Base-by-base conservation (phyloP, 371 early-diverging fungal genomes). In the Lichtheimia ornata region DNA sequence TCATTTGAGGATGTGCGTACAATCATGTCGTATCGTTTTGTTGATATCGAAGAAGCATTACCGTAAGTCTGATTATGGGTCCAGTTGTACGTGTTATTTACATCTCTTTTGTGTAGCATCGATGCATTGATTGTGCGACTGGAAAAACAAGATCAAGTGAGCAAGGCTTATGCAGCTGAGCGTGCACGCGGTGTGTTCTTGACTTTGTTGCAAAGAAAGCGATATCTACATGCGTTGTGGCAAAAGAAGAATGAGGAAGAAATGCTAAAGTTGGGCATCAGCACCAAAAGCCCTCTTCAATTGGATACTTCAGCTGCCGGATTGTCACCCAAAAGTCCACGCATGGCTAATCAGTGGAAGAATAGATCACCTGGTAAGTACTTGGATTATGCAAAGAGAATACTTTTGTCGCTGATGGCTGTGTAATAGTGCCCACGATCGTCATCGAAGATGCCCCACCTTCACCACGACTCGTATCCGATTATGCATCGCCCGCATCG, bases 1-100 rank as follows among this genome's bases (percentile, higher is more conserved):
- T 76, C 85, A 2, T 85, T 85, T 65, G 77, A 75, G n/a, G 71
- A 73, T 42, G 81, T 81, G 4, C 59, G 84, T 30, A 78, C 76
- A 12, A 82, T 82, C 50, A 61, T 85, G 41, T 76, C 85, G 1
- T 81, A 74, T 57, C 76, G 82, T 0, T 79, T 85, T 50, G 73
- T 84, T 15, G 71, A 83, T 61, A 71, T 73, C 6, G 73, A 83
- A 18, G 70, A 81, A 13, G 77, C 83, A 5, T 66, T 85, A 20
- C 78, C 73, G 82, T 84, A 75, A 73, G 76, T 52, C 7, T 12
- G 18, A 43, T 50, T 28, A 18, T 27, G 4, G 55, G n/a, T 18
- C 42, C 6, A 51, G 11, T 24, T 5, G 17, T 24, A 5, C 15
- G 17, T 41, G 18, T 51, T 41, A 24, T 20, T 59, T 40, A 40